Base-by-base conservation (phyloP, 225 moss, liverwort and hornwort genomes). In the Asterella californica region DNA sequence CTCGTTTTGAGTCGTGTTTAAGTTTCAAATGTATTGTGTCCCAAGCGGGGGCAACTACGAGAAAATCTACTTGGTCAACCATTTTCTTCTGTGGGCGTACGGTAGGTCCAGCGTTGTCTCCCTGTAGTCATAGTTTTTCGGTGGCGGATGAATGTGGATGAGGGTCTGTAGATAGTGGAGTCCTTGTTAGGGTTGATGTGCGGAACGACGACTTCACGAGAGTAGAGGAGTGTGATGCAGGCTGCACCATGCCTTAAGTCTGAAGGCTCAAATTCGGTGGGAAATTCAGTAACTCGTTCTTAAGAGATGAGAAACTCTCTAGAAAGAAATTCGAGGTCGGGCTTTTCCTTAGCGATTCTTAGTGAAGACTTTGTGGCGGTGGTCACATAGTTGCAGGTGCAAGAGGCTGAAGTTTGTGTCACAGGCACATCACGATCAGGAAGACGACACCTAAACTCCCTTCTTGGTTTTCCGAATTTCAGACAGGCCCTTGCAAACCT, bases 1-100 rank as follows among this genome's bases (percentile, higher is more conserved):
- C 87, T 94, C 93, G 25, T 94, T 94, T 70, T 94, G 78, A 78
- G 34, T 57, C 36, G 9, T 53, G 27, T 55, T 10, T 8, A 2
- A 25, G 34, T 30, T 17, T 29, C 1, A 36, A 67, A 67, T 27
- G 61, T 10, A n/a, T 27, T 9, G 42, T 70, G 2, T 45, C 24
- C 45, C 21, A 15, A 45, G 19, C 22, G 70, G 21, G n/a, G 42
- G 70, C 70, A 70, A 14, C 15, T 29, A 30, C 27, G 27, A n/a
- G 63, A 30, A 63, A 30, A 63, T 27, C 9, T 10, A n/a, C 1
- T 63, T 63, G 27, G 10, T 27, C 63, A 30, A 6, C 5, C 22
- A 2, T 63, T 63, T 38, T 1, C 36, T 38, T 68, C 37, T 17
- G 6, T 27, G 42, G 46, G 49, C 29, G 27, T 11, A 30, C 27